These are phyloP conservation scores for Epichloe typhina DNA, from an alignment of 2,329 filamentous ascomycete species.

Conservation along the genomic window DNA sequence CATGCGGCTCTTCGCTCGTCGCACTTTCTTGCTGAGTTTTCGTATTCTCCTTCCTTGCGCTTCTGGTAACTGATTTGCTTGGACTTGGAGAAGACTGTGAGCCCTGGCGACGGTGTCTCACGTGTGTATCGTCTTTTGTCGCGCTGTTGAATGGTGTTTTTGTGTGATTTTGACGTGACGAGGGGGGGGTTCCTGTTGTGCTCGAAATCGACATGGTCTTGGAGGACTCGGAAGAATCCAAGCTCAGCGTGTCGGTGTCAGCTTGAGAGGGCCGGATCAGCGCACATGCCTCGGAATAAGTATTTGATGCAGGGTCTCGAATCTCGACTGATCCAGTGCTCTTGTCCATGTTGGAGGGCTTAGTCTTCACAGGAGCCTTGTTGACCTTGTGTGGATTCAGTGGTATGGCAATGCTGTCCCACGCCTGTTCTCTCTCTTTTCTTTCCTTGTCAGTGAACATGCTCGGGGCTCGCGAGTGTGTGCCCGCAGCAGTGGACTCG, in stretches of 20 bases:
- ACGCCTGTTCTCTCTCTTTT: conserved; percentile 17
- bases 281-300: too few relatives aligned
- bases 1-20: not conserved
- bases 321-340: not conserved
- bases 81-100: not conserved
- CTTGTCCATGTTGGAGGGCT: not conserved
- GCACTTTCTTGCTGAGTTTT: not conserved
- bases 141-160: not conserved
- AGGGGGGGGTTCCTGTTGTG: not conserved
- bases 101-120: not conserved
- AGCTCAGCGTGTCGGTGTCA: not conserved
- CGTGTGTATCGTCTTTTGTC: not conserved
- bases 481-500: not conserved
- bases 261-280: too few relatives aligned
- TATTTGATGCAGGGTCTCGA: not conserved
- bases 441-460: conserved; percentile 19
- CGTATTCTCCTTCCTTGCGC: not conserved
- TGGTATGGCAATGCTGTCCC: conserved; percentile 23
- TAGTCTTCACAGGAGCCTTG: not conserved
- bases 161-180: not conserved
- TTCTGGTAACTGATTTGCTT: not conserved
- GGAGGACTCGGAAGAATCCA: not conserved
- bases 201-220: conserved; percentile 1
- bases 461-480: conserved; percentile 9
- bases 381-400: conserved; percentile 11